Evolutionary conservation across 768 basidiomycete species (phyloP).

Genomic region (Hydnum rufescens): DNA sequence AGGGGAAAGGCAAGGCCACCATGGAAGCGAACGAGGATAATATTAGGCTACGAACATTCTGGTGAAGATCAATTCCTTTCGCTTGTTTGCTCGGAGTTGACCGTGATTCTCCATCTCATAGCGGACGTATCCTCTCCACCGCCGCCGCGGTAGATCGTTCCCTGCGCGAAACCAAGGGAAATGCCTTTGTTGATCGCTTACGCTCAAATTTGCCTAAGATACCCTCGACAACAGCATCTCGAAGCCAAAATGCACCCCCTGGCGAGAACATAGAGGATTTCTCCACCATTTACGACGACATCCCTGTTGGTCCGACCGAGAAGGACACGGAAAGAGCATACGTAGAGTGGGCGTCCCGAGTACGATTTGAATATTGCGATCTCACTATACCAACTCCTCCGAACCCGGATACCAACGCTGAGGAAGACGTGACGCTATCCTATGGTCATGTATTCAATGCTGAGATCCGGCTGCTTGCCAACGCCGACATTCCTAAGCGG

Average conservation of each 20-base stretch:
- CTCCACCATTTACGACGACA: constrained; percentile 48
- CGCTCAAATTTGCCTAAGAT: constrained; percentile 61
- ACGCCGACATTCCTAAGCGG: constrained; percentile 74
- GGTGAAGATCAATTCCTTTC: constrained; percentile 17
- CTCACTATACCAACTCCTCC: constrained; percentile 30
- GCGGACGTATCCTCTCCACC: constrained; percentile 60
- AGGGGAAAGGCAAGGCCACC: constrained; percentile 46
- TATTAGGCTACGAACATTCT: constrained; percentile 57
- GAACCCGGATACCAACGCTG: constrained; percentile 23
- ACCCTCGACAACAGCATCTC: constrained; percentile 20
- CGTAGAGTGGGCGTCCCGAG: constrained; percentile 62
- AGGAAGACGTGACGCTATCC: constrained; percentile 31
- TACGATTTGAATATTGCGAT: constrained; percentile 85
- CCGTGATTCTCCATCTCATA: constrained; percentile 7
- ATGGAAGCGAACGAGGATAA: constrained; percentile 45
- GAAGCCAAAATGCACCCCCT: constrained; percentile 18
- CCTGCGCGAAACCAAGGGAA: constrained; percentile 74
- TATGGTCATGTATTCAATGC: constrained; percentile 70
- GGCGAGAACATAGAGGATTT: constrained; percentile 46
- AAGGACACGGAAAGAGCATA: constrained; percentile 52
- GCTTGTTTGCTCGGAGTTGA: background rate
- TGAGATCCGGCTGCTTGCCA: constrained; percentile 67
- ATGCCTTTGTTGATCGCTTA: constrained; percentile 62
- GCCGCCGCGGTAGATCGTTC: constrained; percentile 75
- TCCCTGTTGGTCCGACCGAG: constrained; percentile 36